Evolutionary conservation across 1,139 yeast species (phyloP), one percentile per base, ranked within the genome.

Genomic region (Casaregolazyma suthepensis): DNA sequence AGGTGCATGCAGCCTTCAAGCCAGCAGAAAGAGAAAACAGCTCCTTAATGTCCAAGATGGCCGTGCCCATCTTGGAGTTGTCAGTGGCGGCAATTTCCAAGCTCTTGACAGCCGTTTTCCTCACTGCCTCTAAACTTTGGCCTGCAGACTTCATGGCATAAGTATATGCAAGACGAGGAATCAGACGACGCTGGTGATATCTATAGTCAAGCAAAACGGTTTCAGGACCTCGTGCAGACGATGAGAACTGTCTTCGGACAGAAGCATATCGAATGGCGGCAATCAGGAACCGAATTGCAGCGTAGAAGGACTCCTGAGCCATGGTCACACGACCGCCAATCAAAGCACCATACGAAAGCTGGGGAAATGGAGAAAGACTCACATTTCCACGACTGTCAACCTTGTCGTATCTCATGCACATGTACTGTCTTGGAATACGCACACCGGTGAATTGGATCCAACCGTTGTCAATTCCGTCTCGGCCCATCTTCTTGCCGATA

Each of bases 401-500:
- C 66, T 83, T 82, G 56, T 90, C 79, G 73, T 83, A 89, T 69
- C 85, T 86, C 73, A 85, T 86, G 64, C 90, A 75, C 94, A 90
- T 82, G 71, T 78, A 86, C 69, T 79, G 85, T 61, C 93, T 79
- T 53, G 97, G 97, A 60, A 90, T 84, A 58, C 85, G 79, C 52
- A 88, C 96, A 61, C 81, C 76, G 54, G 87, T 76, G 71, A 87
- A 90, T 71, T 88, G 96, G 66, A 90, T 87, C 96, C 96, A 89
- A 57, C 96, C 96, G 67, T 90, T 90, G 70, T 90, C 96, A 61
- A 71, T 69, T 50, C 74, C 74, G 63, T 83, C 88, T 65, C 90
- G 81, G 54, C 96, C 96, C 96, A 89, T 89, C 73, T 90, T 90
- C 59, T 88, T 82, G 58, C 97, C 97, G 68, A 90, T 87, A 69